Evolutionary conservation across 208 protist species (phyloP).

Genomic region (Acanthamoeba castellanii): DNA sequence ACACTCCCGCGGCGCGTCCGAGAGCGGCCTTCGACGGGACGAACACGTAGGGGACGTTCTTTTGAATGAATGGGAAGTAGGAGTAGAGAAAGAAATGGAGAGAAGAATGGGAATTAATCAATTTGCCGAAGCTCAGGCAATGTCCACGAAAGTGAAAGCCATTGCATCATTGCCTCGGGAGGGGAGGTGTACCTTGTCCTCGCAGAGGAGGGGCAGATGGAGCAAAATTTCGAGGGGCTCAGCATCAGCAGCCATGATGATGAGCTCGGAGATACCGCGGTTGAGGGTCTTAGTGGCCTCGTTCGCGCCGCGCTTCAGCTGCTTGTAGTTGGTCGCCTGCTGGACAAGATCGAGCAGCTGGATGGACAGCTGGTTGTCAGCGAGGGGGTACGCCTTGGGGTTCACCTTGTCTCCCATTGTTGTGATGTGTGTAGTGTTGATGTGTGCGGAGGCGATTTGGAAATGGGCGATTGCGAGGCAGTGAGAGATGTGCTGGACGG

Average conservation of each 20-base stretch:
- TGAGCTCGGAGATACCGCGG: slow-evolving; percentile 98
- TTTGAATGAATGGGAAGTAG: not conserved
- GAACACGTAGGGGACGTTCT: slow-evolving; percentile 99
- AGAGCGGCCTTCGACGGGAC: slow-evolving; percentile 98
- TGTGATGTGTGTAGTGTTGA: not conserved
- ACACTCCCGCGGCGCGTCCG: slow-evolving; percentile 98
- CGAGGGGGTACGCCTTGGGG: slow-evolving; percentile 99
- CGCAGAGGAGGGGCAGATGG: slow-evolving; percentile 99
- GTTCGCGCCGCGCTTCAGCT: slow-evolving; percentile 99
- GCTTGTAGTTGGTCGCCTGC: slow-evolving; percentile 98
- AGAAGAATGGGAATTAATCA: not conserved
- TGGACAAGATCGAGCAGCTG: slow-evolving; percentile 98
- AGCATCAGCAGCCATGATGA: slow-evolving; percentile 99
- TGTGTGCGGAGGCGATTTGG: not conserved
- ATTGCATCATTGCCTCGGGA: slow-evolving; percentile 55
- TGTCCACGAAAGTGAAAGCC: slow-evolving; percentile 19
- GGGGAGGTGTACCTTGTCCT: slow-evolving; percentile 96
- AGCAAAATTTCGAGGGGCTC: slow-evolving; percentile 99
- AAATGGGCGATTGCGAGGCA: not conserved
- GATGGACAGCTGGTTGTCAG: slow-evolving; percentile 95
- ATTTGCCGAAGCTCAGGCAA: slow-evolving; percentile 67
- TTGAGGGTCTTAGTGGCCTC: slow-evolving; percentile 99
- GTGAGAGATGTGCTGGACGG: not conserved
- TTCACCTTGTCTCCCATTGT: slow-evolving; percentile 54
- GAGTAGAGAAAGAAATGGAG: not conserved